phyloP scores from a whole-genome alignment of 306 rosid species.

The Prunus mume region DNA sequence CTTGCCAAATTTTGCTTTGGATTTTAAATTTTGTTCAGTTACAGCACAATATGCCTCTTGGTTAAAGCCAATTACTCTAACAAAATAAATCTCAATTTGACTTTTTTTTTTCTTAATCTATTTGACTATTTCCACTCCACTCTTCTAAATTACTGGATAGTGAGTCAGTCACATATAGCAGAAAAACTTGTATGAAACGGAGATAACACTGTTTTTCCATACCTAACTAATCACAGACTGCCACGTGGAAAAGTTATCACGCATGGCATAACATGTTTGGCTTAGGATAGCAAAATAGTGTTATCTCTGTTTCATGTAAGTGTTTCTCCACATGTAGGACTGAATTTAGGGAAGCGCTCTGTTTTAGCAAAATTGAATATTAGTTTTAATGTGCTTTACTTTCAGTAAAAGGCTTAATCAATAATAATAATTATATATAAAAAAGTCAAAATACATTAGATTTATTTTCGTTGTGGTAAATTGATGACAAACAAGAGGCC shows the following conservation, averaged over 20 bases:
- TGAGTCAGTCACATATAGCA: too few relatives aligned
- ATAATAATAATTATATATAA: not conserved
- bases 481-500: not conserved
- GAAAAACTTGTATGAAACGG: too few relatives aligned
- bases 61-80: conserved; percentile 2
- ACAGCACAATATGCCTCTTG: not conserved
- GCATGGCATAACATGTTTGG: too few relatives aligned
- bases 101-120: not conserved
- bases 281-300: too few relatives aligned
- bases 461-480: not conserved
- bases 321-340: too few relatives aligned
- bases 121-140: not conserved
- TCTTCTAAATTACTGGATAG: not conserved
- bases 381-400: not conserved
- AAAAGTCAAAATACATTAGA: not conserved
- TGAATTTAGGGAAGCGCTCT: not conserved
- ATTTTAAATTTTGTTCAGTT: not conserved
- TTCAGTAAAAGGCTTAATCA: conserved; percentile 6
- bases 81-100: not conserved
- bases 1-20: not conserved
- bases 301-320: too few relatives aligned
- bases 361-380: not conserved
- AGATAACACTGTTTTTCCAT: fast-evolving
- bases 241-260: too few relatives aligned
- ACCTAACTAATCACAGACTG: too few relatives aligned